Evolutionary conservation across 2,329 filamentous ascomycete species (phyloP), one percentile per base, ranked within the genome.

Genomic region (Sarocladiaceae sp.): DNA sequence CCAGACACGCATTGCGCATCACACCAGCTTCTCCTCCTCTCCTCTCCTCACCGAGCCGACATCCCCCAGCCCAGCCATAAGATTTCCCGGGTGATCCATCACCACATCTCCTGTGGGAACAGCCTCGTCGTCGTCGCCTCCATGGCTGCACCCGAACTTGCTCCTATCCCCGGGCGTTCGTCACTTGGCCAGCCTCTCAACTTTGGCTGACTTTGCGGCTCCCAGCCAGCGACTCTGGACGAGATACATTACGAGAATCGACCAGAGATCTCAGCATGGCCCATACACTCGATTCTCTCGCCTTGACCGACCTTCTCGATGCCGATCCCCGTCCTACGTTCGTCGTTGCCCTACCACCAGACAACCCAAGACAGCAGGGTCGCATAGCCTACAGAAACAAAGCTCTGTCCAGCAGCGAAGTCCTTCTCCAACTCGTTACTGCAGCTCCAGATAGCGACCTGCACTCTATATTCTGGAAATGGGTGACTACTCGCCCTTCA

Each of bases 271-370:
- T 15, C 37, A 41, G 18, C 7, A 47, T 47, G 47, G 42, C 46
- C 4, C 43, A 45, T 16, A 32, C 45, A 20, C 21, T 49, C 35
- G 40, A 47, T 16, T 44, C 42, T 39, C 45, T 64, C 47, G 61
- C 60, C 53, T 58, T 67, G 43, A 52, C 64, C 47, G 64, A 68
- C 51, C 58, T 70, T 11, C 59, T 69, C 50, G 57, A 63, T 47
- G 60, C 57, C 48, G 67, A 70, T 47, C 63, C 64, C 23, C 60
- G 67, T 44, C 65, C 67, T 43, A 63, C 63, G 33, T 70, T 70
- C 34, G 56, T 69, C 45, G 60, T 65, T 37, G 55, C 27, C n/a
- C 34, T 19, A 16, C 35, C 26, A 9, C 18, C 20, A 23, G 16
- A 29, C 9, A 11, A 13, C 13, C 16, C 44, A 7, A 24, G 12